Conservation (phyloP, 148 eudicot species). For the Rhododendron mucronatum region DNA sequence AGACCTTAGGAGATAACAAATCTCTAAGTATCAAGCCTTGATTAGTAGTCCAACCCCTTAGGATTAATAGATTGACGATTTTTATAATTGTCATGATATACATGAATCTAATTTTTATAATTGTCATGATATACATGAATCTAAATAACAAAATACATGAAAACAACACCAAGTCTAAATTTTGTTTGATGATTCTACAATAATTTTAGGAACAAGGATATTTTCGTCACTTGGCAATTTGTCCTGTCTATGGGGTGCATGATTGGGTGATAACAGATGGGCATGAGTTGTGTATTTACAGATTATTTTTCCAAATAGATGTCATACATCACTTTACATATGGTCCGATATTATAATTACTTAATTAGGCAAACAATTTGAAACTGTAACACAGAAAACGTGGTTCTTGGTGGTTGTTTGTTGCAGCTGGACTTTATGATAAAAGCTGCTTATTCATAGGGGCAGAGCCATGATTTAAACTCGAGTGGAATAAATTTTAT, state of each 20-base stretch:
- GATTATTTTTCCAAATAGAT: not conserved
- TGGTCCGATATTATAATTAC: not conserved
- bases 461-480: no score
- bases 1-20: no score
- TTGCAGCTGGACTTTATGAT: not conserved
- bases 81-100: no score
- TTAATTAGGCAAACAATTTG: not conserved
- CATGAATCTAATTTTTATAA: no score
- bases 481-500: no score
- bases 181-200: not conserved
- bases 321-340: not conserved
- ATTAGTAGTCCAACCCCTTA: no score
- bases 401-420: not conserved
- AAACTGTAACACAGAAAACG: not conserved
- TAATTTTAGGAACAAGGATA: not conserved
- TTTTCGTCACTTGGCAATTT: not conserved
- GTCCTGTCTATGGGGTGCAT: not conserved
- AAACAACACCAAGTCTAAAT: not conserved
- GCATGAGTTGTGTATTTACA: conserved; percentile 7
- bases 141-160: not conserved
- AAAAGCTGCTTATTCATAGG: not conserved
- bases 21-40: no score
- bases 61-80: no score
- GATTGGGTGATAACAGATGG: conserved; percentile 4
- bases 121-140: no score